These are phyloP conservation scores for Dictyostelium citrinum DNA, from an alignment of 78 protist genomes.

Conservation along the genomic window DNA sequence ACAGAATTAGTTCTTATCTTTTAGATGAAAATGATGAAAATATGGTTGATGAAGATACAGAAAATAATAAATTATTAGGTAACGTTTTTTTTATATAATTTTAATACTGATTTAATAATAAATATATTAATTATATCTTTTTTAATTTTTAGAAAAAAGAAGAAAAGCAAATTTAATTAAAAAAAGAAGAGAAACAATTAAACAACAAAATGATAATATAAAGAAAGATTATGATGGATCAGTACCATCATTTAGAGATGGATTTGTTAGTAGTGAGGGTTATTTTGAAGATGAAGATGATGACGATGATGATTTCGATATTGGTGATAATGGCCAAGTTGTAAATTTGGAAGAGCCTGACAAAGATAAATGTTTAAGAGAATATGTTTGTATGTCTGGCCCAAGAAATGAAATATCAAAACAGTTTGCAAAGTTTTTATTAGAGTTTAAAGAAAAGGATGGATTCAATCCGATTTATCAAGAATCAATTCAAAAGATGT, in stretches of 20 bases:
- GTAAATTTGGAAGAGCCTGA: slow-evolving; percentile 79
- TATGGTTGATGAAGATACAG: slow-evolving; percentile 3
- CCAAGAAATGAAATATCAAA: slow-evolving; percentile 61
- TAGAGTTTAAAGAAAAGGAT: neutral
- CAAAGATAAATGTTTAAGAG: slow-evolving; percentile 78
- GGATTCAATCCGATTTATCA: neutral
- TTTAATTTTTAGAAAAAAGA: neutral
- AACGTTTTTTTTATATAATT: neutral
- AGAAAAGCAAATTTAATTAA: neutral
- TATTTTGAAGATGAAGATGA: neutral
- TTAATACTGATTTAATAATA: neutral
- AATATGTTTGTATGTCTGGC: slow-evolving; percentile 63
- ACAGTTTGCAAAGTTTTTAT: slow-evolving; percentile 33
- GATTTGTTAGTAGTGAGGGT: neutral
- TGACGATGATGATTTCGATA: slow-evolving; percentile 14
- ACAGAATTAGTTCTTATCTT: slow-evolving; percentile 15
- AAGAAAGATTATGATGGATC: slow-evolving; percentile 7
- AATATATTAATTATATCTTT: neutral
- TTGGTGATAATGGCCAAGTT: neutral
- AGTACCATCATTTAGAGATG: neutral
- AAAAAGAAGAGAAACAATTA: slow-evolving; percentile 6
- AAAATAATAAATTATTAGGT: neutral
- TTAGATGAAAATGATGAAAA: slow-evolving; percentile 17
- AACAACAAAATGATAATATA: slow-evolving; percentile 6
- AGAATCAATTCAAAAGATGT: slow-evolving; percentile 66